phyloP scores from a whole-genome alignment of 176 grass and related monocot genomes.

The Tillandsia leiboldiana region DNA sequence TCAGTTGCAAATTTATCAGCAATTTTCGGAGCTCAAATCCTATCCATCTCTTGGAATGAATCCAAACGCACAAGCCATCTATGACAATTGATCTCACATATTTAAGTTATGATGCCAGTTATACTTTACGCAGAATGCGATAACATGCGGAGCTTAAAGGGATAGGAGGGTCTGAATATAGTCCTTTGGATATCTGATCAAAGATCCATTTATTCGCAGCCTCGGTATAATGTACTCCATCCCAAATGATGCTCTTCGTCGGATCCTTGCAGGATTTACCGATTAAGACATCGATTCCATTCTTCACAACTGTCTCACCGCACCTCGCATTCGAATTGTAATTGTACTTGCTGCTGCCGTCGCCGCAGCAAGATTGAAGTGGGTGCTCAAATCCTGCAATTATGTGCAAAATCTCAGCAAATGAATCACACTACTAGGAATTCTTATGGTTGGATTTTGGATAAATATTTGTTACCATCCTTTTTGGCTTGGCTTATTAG shows the following conservation, averaged over 20 bases:
- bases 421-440: background rate
- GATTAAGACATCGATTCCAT: constrained; percentile 9
- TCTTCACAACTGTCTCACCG: background rate
- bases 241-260: constrained; percentile 13
- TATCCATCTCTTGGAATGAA: too few species aligned
- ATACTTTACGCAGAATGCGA: background rate
- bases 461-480: background rate
- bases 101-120: too few species aligned
- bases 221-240: constrained; percentile 25
- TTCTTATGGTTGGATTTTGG: background rate
- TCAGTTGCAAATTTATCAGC: too few species aligned
- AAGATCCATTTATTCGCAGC: constrained; percentile 25
- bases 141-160: constrained; percentile 14
- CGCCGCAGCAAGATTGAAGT: constrained; percentile 11
- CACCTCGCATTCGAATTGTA: constrained; percentile 10
- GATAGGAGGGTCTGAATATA: constrained; percentile 19
- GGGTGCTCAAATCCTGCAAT: constrained; percentile 21
- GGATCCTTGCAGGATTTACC: constrained; percentile 27
- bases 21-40: too few species aligned
- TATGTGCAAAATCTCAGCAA: background rate
- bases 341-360: constrained; percentile 16
- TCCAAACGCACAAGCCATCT: too few species aligned
- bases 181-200: constrained; percentile 3
- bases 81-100: too few species aligned
- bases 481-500: constrained; percentile 8